phyloP scores from a whole-genome alignment of 176 grass and related monocot species.

The Phragmites australis region DNA sequence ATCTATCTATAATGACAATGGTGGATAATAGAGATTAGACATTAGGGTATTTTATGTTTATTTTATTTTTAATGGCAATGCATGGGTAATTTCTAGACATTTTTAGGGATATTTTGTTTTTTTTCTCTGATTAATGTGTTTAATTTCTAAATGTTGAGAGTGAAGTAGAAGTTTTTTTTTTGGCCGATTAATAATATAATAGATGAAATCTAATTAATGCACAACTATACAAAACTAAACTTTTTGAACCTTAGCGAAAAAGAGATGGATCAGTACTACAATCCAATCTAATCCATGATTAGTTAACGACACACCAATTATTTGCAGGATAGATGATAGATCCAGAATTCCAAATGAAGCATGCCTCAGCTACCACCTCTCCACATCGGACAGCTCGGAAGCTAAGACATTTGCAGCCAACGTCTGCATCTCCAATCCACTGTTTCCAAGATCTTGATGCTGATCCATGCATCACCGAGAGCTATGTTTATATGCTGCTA shows the following conservation, averaged over 20 bases:
- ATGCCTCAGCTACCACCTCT: not conserved
- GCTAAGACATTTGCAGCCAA: not conserved
- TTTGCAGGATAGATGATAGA: conserved; percentile 13
- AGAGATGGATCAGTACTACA: not conserved
- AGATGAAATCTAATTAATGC: not conserved
- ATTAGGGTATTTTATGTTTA: too few relatives aligned
- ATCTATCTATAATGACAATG: too few relatives aligned
- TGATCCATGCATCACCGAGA: conserved; percentile 31
- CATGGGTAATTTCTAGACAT: too few relatives aligned
- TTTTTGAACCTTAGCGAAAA: not conserved
- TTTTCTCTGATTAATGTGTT: too few relatives aligned
- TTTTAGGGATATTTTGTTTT: too few relatives aligned
- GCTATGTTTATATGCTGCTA: conserved; percentile 20
- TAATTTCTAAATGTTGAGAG: too few relatives aligned
- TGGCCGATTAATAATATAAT: too few relatives aligned
- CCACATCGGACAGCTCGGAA: conserved; percentile 28
- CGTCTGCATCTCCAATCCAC: conserved; percentile 12
- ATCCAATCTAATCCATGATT: conserved; percentile 4
- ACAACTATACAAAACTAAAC: conserved; percentile 11
- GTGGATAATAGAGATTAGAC: too few relatives aligned
- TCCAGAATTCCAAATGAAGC: conserved; percentile 30
- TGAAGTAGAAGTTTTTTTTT: too few relatives aligned
- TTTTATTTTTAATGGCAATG: too few relatives aligned
- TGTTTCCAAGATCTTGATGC: conserved; percentile 48
- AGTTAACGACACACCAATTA: conserved; percentile 21